A percentile compares a stretch with the other conserved stretches of the same genome.
Conservation (phyloP, 2,329 filamentous ascomycete species). For the Penicillium sp. region DNA sequence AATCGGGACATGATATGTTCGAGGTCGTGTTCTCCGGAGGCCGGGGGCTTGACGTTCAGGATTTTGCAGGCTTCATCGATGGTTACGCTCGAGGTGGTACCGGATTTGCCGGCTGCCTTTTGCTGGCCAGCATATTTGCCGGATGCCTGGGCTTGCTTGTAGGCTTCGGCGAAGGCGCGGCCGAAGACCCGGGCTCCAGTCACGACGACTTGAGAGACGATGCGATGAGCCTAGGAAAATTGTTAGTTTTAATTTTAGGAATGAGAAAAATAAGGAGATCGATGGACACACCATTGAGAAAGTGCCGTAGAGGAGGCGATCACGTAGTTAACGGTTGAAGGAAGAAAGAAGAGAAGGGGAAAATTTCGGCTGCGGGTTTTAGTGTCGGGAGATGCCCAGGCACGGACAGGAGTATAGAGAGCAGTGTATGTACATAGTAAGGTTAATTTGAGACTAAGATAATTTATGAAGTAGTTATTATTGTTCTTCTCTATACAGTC, state of each 20-base stretch:
- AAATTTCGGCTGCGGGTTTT: conserved; percentile 27
- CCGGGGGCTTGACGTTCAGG: conserved; percentile 87
- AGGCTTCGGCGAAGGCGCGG: conserved; percentile 89
- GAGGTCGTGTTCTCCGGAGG: conserved; percentile 71
- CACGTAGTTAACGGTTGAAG: conserved; percentile 16
- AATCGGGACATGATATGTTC: conserved; percentile 81
- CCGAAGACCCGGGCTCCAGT: conserved; percentile 89
- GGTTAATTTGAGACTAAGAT: background rate
- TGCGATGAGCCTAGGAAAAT: conserved; percentile 73
- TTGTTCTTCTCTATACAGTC: background rate
- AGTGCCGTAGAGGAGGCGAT: conserved; percentile 12
- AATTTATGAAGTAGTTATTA: background rate
- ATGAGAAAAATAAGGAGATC: background rate
- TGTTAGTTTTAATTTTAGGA: conserved; percentile 4
- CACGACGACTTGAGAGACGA: conserved; percentile 89
- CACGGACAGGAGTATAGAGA: background rate
- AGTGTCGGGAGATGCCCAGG: conserved; percentile 19
- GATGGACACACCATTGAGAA: conserved; percentile 24
- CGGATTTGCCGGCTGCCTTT: conserved; percentile 54
- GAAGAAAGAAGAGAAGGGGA: conserved; percentile 23
- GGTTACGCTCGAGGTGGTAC: conserved; percentile 70
- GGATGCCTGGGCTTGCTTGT: conserved; percentile 88
- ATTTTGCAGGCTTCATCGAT: conserved; percentile 97
- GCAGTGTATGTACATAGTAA: background rate
- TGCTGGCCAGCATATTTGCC: conserved; percentile 76